Evolutionary conservation across 1,284 basidiomycete genomes (phyloP), one percentile per base, ranked within the genome.

Genomic region (Ustilago bromivora): DNA sequence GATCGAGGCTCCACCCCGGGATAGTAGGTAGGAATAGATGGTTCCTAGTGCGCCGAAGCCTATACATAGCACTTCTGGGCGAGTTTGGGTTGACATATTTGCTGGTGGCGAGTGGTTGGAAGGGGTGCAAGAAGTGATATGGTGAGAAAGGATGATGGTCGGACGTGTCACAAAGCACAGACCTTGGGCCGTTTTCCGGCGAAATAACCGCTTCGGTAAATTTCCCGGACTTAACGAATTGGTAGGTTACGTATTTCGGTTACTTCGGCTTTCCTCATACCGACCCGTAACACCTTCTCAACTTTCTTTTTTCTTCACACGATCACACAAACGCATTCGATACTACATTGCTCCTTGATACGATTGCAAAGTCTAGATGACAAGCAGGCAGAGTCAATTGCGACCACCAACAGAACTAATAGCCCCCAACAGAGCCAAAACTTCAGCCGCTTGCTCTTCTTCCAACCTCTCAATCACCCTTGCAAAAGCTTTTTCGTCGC

Each of bases 1-100:
- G 11, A 94, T 90, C n/a, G 89, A 87, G 1, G 90, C 91, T 36
- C 88, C 87, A 8, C 91, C 91, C 63, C 88, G 88, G 79, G 91
- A 89, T 38, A 93, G 88, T 34, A 93, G 88, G 58, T 90, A 88
- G 0, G 91, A 89, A 84, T 93, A 89, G 60, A 89, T 83, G 9
- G 87, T 86, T 8, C 89, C 89, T 11, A 89, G 87, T 8, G 88
- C 88, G 3, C 89, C 89, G 32, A 89, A 87, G 3, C 89, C 89
- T 40, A 89, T 84, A 34, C 88, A 84, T 7, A 89, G 85, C 46
- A 88, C 81, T 62, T 88, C 64, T 11, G 69, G 32, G 34, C 17
- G 28, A 6, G 41, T 46, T 38, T 10, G 34, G 28, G 17, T 35
- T 17, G 4, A n/a, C 7, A 11, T 31, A 8, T 12, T 19, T 17